phyloP scores from a whole-genome alignment of 1,284 basidiomycete species.

The Inonotus hispidus region DNA sequence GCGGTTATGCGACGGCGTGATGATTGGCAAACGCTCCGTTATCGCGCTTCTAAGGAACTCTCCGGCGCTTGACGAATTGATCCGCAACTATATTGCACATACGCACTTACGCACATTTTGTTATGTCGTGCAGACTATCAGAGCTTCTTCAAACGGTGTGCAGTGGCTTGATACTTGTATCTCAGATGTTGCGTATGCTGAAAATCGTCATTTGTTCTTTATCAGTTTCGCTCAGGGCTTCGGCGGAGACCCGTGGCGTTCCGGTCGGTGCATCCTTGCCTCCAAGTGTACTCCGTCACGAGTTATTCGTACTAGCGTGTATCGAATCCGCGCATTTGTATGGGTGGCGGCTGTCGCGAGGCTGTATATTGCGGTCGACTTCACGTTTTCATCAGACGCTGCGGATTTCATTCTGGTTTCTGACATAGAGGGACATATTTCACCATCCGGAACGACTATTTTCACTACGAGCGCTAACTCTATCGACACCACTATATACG shows the following conservation, averaged over 20 bases:
- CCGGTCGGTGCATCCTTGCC: constrained; percentile 1
- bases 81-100: background rate
- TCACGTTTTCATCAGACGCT: background rate
- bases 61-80: too few relatives aligned
- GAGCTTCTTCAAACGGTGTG: background rate
- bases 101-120: background rate
- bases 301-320: background rate
- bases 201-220: background rate
- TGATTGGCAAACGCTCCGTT: too few relatives aligned
- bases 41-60: too few relatives aligned
- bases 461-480: background rate
- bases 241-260: background rate
- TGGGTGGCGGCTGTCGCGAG: background rate
- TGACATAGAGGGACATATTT: background rate
- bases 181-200: background rate
- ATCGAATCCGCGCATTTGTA: background rate
- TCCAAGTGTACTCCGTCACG: background rate
- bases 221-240: background rate
- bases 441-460: background rate
- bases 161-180: background rate
- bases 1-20: too few relatives aligned
- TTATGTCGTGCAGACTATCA: too few relatives aligned
- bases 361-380: background rate
- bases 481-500: background rate
- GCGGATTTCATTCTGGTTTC: background rate